Evolutionary conservation across 306 rosid genomes (phyloP).

Genomic region (Argentina anserina): DNA sequence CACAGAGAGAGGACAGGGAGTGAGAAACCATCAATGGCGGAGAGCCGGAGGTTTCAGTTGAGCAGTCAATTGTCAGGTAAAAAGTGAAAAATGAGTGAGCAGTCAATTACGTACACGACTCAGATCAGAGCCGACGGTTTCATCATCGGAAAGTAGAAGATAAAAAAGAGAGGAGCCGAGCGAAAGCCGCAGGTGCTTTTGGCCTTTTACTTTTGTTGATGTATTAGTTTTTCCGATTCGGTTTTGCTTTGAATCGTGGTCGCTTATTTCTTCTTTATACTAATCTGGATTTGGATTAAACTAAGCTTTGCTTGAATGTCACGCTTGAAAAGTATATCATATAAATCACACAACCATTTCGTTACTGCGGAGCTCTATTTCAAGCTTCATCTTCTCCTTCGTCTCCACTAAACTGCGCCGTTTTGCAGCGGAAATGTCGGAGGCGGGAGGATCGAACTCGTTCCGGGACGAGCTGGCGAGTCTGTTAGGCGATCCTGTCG

Average conservation of each 20-base stretch:
- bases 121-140: conserved; percentile 19
- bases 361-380: neutral
- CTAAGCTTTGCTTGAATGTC: conserved; percentile 41
- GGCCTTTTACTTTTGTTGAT: conserved; percentile 6
- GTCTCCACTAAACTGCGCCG: conserved; percentile 12
- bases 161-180: neutral
- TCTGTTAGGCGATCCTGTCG: conserved; percentile 48
- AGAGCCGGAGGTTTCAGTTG: neutral
- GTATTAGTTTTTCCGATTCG: conserved; percentile 21
- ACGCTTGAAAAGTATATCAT: conserved; percentile 32
- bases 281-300: conserved; percentile 9
- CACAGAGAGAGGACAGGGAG: neutral
- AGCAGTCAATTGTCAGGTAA: conserved; percentile 14
- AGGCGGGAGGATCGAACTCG: conserved; percentile 40
- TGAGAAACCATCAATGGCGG: conserved; percentile 16
- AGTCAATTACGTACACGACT: conserved; percentile 16
- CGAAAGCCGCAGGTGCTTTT: conserved; percentile 13
- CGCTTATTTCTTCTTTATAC: conserved; percentile 18
- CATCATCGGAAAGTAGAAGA: conserved; percentile 38
- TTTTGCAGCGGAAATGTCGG: conserved; percentile 49
- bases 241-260: conserved; percentile 41
- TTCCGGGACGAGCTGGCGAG: conserved; percentile 72
- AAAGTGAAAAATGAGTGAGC: conserved; percentile 3
- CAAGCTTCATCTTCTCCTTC: conserved; percentile 7
- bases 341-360: neutral